Conservation (phyloP, 345 rosid species). For the Microthlaspi erraticum region DNA sequence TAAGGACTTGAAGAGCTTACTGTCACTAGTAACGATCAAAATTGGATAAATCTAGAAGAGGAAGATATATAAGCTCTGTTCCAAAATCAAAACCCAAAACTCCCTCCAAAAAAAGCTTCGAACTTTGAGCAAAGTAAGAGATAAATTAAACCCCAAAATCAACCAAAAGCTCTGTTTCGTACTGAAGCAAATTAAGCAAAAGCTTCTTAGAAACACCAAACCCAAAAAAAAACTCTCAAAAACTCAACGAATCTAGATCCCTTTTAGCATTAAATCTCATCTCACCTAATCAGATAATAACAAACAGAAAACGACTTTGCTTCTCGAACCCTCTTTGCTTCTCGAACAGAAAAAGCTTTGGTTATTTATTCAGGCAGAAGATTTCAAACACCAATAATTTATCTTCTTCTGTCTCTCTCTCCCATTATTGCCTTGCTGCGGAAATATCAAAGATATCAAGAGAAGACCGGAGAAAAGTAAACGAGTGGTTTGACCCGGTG, state of each 20-base stretch:
- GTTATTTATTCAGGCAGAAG: conserved; percentile 34
- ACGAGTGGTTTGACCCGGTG: conserved; percentile 45
- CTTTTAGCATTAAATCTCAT: conserved; percentile 29
- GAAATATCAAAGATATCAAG: conserved; percentile 15
- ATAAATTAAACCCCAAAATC: conserved; percentile 10
- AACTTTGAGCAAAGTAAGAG: conserved; percentile 17
- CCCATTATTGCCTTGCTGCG: conserved; percentile 20
- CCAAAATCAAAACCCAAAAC: conserved; percentile 19
- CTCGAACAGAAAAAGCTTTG: conserved; percentile 25
- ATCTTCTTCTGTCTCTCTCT: not conserved
- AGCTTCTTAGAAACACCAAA: conserved; percentile 30
- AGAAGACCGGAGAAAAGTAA: conserved; percentile 44
- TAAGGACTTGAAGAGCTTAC: not conserved
- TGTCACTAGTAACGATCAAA: conserved; percentile 15
- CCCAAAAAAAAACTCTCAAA: not conserved
- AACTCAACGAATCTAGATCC: conserved; percentile 38
- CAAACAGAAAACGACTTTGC: not conserved
- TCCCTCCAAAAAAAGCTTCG: conserved; percentile 37
- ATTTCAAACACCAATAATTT: not conserved
- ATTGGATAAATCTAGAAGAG: conserved; percentile 5
- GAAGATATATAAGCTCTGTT: not conserved
- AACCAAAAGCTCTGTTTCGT: not conserved
- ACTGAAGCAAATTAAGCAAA: conserved; percentile 14
- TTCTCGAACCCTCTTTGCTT: conserved; percentile 31
- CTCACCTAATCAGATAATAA: conserved; percentile 28